Evolutionary conservation across 495 filamentous ascomycete genomes (phyloP).

Genomic region (Chaetomium tenue): DNA sequence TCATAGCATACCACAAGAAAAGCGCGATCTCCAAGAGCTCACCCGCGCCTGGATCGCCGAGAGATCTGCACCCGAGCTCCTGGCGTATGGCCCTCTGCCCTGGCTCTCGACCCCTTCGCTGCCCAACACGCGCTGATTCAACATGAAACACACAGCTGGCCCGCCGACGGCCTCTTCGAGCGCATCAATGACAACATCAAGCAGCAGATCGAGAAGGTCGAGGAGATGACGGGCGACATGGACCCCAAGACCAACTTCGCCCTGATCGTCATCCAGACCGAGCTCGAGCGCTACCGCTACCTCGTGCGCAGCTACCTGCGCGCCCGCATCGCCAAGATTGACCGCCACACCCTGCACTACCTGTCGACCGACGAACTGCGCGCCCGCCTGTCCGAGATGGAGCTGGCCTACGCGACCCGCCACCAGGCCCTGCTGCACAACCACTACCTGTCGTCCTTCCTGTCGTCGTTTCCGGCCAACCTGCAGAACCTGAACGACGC

Average conservation of each 20-base stretch:
- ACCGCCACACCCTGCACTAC: constrained; percentile 64
- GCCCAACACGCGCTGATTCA: constrained; percentile 19
- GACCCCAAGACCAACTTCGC: constrained; percentile 86
- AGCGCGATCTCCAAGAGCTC: constrained; percentile 79
- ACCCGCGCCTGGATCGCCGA: constrained; percentile 93
- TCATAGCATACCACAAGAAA: constrained; percentile 56
- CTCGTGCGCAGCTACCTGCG: constrained; percentile 81
- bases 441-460: constrained; percentile 79
- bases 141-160: constrained; percentile 45
- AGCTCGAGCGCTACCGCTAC: constrained; percentile 90
- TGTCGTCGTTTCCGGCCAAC: constrained; percentile 70
- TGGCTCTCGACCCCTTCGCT: background rate
- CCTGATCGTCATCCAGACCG: constrained; percentile 93
- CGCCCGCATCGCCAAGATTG: constrained; percentile 83
- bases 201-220: constrained; percentile 65
- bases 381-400: constrained; percentile 63
- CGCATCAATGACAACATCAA: constrained; percentile 74
- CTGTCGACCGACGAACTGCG: constrained; percentile 49
- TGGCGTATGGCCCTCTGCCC: constrained; percentile 41
- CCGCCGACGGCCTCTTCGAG: constrained; percentile 55
- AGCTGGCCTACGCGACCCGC: constrained; percentile 72
- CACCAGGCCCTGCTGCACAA: constrained; percentile 78
- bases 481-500: constrained; percentile 86
- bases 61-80: constrained; percentile 79
- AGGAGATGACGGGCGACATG: constrained; percentile 73